These are phyloP conservation scores for Mrakia blollopis DNA, from an alignment of 768 basidiomycete genomes.

Conservation along the genomic window DNA sequence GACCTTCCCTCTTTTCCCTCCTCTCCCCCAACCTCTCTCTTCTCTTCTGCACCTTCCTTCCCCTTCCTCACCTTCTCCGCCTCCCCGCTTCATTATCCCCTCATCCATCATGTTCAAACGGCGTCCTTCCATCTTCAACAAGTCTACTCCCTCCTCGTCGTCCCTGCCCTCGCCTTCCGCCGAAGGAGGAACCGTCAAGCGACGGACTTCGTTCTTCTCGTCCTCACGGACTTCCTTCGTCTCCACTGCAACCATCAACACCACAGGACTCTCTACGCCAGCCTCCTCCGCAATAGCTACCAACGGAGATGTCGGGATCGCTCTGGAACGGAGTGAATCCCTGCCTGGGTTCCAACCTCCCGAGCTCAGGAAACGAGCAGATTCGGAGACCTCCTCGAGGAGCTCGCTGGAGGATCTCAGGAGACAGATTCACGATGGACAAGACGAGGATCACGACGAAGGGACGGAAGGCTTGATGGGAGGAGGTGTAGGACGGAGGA, in stretches of 20 bases:
- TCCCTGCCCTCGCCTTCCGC: neutral
- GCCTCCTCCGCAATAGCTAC: neutral
- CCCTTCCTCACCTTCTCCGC: neutral
- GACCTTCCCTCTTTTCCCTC: neutral
- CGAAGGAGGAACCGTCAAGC: neutral
- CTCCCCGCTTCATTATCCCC: neutral
- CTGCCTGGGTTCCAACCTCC: neutral
- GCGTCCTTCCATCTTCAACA: constrained; percentile 9
- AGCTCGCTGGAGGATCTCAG: neutral
- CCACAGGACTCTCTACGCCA: neutral
- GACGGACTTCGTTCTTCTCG: neutral
- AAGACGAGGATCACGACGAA: neutral
- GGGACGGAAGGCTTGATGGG: neutral
- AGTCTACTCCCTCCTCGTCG: neutral
- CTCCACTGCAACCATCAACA: neutral
- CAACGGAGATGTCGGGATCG: neutral
- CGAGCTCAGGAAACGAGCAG: neutral
- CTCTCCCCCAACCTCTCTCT: neutral
- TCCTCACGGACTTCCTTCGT: neutral
- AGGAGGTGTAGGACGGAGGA: neutral
- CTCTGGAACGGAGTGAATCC: neutral
- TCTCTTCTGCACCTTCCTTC: neutral
- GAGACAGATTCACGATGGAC: neutral
- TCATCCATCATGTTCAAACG: constrained; percentile 19
- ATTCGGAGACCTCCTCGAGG: neutral